Base-by-base conservation (phyloP, 345 rosid species). In the Syzygium aqueum region DNA sequence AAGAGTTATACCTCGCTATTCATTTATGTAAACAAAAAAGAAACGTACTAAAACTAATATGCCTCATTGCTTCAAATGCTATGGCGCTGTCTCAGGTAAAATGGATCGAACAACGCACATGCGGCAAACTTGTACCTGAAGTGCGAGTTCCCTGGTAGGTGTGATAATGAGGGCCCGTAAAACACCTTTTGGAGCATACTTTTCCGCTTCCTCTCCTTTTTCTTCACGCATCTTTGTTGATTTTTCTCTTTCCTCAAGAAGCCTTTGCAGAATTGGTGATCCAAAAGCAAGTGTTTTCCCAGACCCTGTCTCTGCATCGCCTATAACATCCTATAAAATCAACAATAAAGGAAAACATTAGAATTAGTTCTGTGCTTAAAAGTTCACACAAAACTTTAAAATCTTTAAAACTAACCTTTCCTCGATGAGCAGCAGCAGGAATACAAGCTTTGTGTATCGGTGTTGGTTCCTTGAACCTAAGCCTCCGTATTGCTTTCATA, bases 211-310 rank as follows among this genome's bases (percentile, higher is more conserved):
- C 59, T 93, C 96, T 27, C 93, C 98, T 84, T 92, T 93, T 54
- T 89, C 87, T 77, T 91, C 95, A 84, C 53, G 53, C 93, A 91
- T 53, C 53, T 89, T 95, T 53, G 84, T 92, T 87, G 89, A 93
- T 83, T 97, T 97, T 84, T 94, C 99, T 80, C 90, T 90, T 90
- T 97, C 99, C 73, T 97, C 99, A 63, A 96, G 92, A 30, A 97
- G 94, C 80, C 99, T 98, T 84, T 97, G 99, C 91, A 96, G 84
- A 87, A 97, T 95, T 84, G 99, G 99, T 90, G 96, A 91, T 87
- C 99, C 99, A 92, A 97, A 97, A 88, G 99, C 98, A 89, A 97
- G 98, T n/a, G 99, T 97, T 93, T 97, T 97, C 84, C 99, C 99
- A 37, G 99, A 97, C 78, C 99, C 99, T 40, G 99, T 97, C 94